Evolutionary conservation across 352 stramenopile genomes (phyloP).

Genomic region (Pythium dissotocum): DNA sequence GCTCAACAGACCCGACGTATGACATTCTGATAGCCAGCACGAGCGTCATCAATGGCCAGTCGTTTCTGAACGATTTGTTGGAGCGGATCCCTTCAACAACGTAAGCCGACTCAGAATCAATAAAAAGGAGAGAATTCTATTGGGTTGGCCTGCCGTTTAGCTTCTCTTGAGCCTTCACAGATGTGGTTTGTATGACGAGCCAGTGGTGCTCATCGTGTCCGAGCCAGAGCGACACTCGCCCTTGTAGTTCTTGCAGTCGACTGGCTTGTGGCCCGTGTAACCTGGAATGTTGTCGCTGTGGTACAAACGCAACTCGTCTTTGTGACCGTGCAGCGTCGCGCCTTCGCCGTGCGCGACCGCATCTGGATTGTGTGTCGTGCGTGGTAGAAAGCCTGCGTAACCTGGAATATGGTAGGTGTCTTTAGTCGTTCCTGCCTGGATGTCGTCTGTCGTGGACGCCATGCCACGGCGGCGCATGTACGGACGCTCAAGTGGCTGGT

Average conservation of each 20-base stretch:
- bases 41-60: slow-evolving; percentile 55
- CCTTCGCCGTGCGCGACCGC: slow-evolving; percentile 61
- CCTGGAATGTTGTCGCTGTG: slow-evolving; percentile 82
- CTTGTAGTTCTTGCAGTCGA: slow-evolving; percentile 77
- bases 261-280: slow-evolving; percentile 80
- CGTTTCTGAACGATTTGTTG: slow-evolving; percentile 52
- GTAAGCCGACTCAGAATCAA: slow-evolving; percentile 1
- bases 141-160: not conserved
- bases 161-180: slow-evolving; percentile 25
- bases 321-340: slow-evolving; percentile 34
- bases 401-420: slow-evolving; percentile 83
- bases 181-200: slow-evolving; percentile 57
- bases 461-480: slow-evolving; percentile 81
- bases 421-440: slow-evolving; percentile 66
- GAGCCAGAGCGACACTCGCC: slow-evolving; percentile 70
- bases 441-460: slow-evolving; percentile 73
- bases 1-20: slow-evolving; percentile 44
- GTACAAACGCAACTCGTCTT: slow-evolving; percentile 64
- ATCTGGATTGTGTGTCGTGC: slow-evolving; percentile 54
- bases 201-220: slow-evolving; percentile 58
- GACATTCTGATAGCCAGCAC: slow-evolving; percentile 64
- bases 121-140: not conserved
- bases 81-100: slow-evolving; percentile 45
- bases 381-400: slow-evolving; percentile 73
- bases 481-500: slow-evolving; percentile 54